These are phyloP conservation scores for Phialocephala sp. DNA, from an alignment of 2,329 filamentous ascomycete genomes.

Conservation along the genomic window DNA sequence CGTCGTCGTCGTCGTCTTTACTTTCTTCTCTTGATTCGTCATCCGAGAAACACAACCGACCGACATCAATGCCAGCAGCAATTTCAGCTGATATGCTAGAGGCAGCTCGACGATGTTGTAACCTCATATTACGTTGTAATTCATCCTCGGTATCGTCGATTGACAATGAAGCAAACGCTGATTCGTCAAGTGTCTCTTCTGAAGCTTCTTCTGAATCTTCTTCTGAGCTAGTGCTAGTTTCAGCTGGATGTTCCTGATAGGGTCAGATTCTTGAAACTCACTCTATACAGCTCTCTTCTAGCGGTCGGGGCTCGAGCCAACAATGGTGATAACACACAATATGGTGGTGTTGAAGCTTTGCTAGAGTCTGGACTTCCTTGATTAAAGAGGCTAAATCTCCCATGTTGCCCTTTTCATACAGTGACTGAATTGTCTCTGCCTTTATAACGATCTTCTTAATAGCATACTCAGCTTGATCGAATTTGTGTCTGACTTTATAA, in stretches of 20 bases:
- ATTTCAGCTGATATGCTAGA: background rate
- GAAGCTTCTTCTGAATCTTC: background rate
- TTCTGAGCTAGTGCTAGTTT: background rate
- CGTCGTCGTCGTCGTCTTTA: constrained; percentile 5
- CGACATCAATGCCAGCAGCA: background rate
- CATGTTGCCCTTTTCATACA: background rate
- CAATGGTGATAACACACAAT: constrained; percentile 70
- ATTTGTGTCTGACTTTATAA: constrained; percentile 63
- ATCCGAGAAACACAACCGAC: background rate
- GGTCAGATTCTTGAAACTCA: background rate
- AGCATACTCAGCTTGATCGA: constrained; percentile 67
- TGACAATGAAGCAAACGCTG: background rate
- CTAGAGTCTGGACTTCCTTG: constrained; percentile 63
- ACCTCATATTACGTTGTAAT: background rate
- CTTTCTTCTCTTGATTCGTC: background rate
- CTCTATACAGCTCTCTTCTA: background rate
- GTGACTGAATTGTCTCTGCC: constrained; percentile 24
- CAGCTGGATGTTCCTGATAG: background rate
- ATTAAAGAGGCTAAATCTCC: background rate
- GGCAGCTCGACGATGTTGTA: background rate
- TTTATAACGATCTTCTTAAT: constrained; percentile 69
- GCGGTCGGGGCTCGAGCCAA: constrained; percentile 61
- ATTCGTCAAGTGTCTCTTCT: background rate
- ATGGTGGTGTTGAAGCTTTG: constrained; percentile 66
- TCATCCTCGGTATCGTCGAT: background rate